A percentile compares a stretch with the other conserved stretches of the same genome.
phyloP scores from a whole-genome alignment of 441 rosid genomes.

The Raphanus hybrid region DNA sequence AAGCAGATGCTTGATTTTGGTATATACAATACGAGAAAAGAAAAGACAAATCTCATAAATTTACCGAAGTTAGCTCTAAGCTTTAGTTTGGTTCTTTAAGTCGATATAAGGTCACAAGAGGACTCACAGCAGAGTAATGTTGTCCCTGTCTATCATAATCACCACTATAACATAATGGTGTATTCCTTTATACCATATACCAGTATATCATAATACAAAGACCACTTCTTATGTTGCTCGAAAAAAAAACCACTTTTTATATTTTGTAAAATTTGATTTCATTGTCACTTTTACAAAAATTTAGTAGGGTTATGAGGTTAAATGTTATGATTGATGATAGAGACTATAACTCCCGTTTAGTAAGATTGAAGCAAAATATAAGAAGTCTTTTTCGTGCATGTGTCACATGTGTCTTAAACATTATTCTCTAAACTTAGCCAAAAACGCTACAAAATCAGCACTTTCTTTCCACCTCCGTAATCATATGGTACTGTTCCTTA shows the following conservation, averaged over 20 bases:
- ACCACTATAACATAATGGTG: not conserved
- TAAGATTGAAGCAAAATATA: conserved; percentile 40
- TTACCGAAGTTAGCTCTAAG: not conserved
- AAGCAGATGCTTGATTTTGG: not conserved
- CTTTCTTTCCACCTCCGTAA: conserved; percentile 33
- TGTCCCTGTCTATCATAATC: not conserved
- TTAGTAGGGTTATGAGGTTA: conserved; percentile 4
- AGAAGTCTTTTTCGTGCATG: conserved; percentile 27
- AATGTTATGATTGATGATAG: conserved; percentile 35
- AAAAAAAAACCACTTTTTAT: not conserved
- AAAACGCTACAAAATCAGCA: conserved; percentile 21
- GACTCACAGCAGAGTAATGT: too few relatives aligned
- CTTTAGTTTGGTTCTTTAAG: not conserved
- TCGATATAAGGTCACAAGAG: not conserved
- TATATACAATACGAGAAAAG: not conserved
- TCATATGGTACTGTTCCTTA: not conserved
- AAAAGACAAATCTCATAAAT: not conserved
- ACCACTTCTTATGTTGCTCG: too few relatives aligned
- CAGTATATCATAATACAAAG: not conserved
- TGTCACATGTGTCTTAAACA: conserved; percentile 32
- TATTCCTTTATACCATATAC: not conserved
- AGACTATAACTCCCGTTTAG: conserved; percentile 36
- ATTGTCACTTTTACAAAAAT: not conserved
- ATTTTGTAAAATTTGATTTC: not conserved
- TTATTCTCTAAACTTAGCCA: conserved; percentile 12